Percentiles rank a stretch among this genome's conserved stretches.
Conservation (phyloP, 2,329 filamentous ascomycete species). For the Tetracladium maxilliforme region DNA sequence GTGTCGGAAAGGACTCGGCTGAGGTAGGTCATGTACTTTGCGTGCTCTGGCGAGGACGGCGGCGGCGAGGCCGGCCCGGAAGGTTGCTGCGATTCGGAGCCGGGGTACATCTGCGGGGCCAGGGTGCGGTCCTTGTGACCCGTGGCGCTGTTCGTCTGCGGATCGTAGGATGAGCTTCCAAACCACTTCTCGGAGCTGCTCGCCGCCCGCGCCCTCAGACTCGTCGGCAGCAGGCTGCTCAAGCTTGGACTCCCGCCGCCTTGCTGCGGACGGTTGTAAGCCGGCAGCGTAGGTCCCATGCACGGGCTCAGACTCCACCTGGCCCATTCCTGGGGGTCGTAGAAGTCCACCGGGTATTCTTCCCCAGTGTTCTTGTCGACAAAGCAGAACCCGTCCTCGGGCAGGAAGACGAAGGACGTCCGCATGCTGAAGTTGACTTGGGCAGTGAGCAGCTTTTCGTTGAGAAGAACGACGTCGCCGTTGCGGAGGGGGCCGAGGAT, state of each 20-base stretch:
- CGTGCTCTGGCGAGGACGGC: conserved; percentile 8
- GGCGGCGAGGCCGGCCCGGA: conserved; percentile 10
- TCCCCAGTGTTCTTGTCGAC: conserved; percentile 70
- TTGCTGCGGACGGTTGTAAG: conserved; percentile 24
- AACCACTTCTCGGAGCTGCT: too few species aligned
- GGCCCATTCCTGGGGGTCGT: conserved; percentile 65
- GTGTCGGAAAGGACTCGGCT: conserved; percentile 56
- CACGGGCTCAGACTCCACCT: conserved; percentile 68
- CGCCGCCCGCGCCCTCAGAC: too few species aligned
- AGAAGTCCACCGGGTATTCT: conserved; percentile 73
- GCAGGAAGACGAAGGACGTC: conserved; percentile 72
- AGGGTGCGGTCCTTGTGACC: conserved; percentile 23
- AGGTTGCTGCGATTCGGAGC: conserved; percentile 2
- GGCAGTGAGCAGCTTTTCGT: conserved; percentile 77
- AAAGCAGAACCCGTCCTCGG: conserved; percentile 78
- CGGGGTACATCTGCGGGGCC: conserved; percentile 28
- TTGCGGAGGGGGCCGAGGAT: conserved; percentile 81
- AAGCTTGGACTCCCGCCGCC: too few species aligned
- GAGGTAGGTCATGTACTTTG: conserved; percentile 45
- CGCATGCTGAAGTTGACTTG: conserved; percentile 88
- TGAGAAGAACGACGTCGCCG: conserved; percentile 83
- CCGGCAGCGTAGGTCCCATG: conserved; percentile 49
- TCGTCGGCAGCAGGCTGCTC: too few species aligned
- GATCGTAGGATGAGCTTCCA: too few species aligned
- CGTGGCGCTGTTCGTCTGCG: conserved; percentile 11